Percentiles rank a stretch among this genome's conserved stretches.
Conservation (phyloP, 2,329 filamentous ascomycete species). For the Incumbomyces lentus region DNA sequence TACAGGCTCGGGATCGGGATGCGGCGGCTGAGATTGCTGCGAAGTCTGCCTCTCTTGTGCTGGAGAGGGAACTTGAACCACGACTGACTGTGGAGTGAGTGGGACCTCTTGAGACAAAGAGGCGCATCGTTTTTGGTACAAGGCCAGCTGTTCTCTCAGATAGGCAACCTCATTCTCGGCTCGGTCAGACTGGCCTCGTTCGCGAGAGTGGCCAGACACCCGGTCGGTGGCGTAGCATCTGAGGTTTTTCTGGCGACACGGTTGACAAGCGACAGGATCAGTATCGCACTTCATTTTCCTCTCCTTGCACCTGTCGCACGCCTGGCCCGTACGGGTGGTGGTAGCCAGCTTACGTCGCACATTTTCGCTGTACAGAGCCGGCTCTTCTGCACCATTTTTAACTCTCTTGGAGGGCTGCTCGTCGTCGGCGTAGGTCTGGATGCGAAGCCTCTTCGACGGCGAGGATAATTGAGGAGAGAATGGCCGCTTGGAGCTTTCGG, state of each 20-base stretch:
- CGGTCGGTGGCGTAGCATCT: constrained; percentile 79
- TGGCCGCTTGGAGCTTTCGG: neutral
- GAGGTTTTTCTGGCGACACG: constrained; percentile 64
- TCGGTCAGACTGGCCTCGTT: constrained; percentile 66
- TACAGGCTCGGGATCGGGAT: neutral
- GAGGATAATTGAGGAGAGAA: neutral
- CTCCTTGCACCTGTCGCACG: constrained; percentile 81
- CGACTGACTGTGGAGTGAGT: constrained; percentile 3
- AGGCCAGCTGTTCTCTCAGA: constrained; percentile 55
- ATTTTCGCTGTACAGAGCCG: constrained; percentile 32
- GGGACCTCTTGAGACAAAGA: constrained; percentile 8
- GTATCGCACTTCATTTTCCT: constrained; percentile 84
- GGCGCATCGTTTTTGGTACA: constrained; percentile 51
- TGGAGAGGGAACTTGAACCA: neutral
- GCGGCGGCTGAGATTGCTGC: neutral
- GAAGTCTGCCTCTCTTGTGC: neutral
- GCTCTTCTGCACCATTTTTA: constrained; percentile 16
- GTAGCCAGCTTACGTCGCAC: constrained; percentile 44
- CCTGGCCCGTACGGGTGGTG: constrained; percentile 61
- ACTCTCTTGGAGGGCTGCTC: constrained; percentile 17
- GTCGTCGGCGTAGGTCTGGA: constrained; percentile 11
- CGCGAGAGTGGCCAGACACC: constrained; percentile 70
- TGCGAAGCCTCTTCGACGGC: constrained; percentile 10
- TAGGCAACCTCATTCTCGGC: constrained; percentile 62
- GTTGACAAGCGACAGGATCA: constrained; percentile 67